Evolutionary conservation across 768 basidiomycete species (phyloP), one percentile per base, ranked within the genome.

Genomic region (Atractiella rhizophila): DNA sequence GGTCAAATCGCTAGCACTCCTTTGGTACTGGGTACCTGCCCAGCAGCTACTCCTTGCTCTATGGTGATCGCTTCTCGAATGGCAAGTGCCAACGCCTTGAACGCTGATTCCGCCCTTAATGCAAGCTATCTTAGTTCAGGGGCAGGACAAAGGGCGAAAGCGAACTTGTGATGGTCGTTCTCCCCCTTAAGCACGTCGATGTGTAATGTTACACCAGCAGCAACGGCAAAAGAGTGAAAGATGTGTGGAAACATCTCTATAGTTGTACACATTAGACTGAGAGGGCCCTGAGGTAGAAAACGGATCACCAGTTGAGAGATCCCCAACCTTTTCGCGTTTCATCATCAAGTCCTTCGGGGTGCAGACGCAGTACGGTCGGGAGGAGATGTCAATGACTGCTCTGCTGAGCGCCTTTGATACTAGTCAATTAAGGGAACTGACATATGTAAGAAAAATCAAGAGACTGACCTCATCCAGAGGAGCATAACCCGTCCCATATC

Each of bases 171-270:
- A 58, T 98, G 91, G 55, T 98, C 91, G 61, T 98, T 98, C 52
- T 82, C 76, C 30, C 91, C 91, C 26, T 85, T 68, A 31, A 98
- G 64, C 31, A 82, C 83, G 54, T 98, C 91, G 37, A 96, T 68
- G 54, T 96, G 88, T 35, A 98, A 64, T 2, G 91, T 96, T 18
- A 74, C 76, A 6, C 86, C 86, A 1, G 88, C 78, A 0, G 82
- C 81, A 48, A 83, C 83, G n/a, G 88, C 80, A 56, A 98, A 98
- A 4, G 85, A 91, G 63, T 91, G 76, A 59, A 98, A 81, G 40
- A 98, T 68, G 57, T 98, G 91, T 25, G 88, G 81, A 40, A 98
- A 74, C 86, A 98, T 94, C 64, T 98, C 91, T 6, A 82, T 82
- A n/a, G n/a, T n/a, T n/a, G n/a, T n/a, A n/a, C n/a, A n/a, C n/a